Base-by-base conservation (phyloP, 139 green algal species). In the Pedinophyceae sp. region DNA sequence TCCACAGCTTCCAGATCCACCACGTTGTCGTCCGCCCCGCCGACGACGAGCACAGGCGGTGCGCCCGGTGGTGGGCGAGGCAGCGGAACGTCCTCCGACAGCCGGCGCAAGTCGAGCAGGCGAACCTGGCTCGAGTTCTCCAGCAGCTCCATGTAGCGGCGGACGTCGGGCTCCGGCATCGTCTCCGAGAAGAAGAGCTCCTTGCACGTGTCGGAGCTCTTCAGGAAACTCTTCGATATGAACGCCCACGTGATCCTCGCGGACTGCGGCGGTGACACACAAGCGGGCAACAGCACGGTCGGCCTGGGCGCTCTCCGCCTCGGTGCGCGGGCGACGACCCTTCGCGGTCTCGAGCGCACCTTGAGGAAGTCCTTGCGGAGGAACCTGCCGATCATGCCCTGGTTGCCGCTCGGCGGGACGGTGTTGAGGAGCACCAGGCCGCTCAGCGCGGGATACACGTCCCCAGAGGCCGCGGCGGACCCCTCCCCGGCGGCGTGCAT, bases 201-300 rank as follows among this genome's bases (percentile, higher is more conserved):
- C 16, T 66, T 63, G 54, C 64, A 77, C 2, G 72, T 59, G 1
- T 73, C 55, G 5, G 56, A 4, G 48, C 55, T 74, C 3, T 45
- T 66, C 2, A 57, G 50, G 57, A 83, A 88, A 1, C 70, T 72
- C 19, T 74, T 74, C 10, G 50, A 64, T 18, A 88, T 64, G 57
- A 88, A 85, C 0, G 69, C 75, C 71, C 72, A 87, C 0, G 81
- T 89, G 29, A 89, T 68, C 46, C 65, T 78, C 46, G 71, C 40
- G 2, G 71, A 72, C 2, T 70, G 40, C 27, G 66, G 34, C 15
- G 75, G 55, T 3, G 59, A 62, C 10, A 45, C 51, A n/a, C n/a
- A n/a, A n/a, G n/a, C n/a, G n/a, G n/a, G n/a, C n/a, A n/a, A n/a
- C n/a, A n/a, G n/a, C n/a, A n/a, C n/a, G n/a, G n/a, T n/a, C n/a